Percentiles rank a stretch among this genome's conserved stretches.
These are phyloP conservation scores for Babesia divergens DNA, from an alignment of 169 alveolate genomes.

Conservation along the genomic window DNA sequence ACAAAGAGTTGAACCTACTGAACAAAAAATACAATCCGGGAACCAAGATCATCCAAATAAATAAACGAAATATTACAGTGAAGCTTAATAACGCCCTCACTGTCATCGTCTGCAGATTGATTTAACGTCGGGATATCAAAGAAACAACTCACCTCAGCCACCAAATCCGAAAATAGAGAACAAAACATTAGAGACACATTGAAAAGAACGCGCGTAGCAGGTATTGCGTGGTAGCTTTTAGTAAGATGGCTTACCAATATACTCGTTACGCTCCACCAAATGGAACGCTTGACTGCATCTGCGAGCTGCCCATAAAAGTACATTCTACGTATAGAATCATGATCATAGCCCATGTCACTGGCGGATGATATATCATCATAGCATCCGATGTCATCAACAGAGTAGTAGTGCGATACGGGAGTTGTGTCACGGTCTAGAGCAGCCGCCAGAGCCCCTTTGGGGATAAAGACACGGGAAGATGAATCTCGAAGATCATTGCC, in stretches of 20 bases:
- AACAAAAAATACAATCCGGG: constrained; percentile 30
- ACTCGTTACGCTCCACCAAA: constrained; percentile 75
- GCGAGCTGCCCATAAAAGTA: constrained; percentile 73
- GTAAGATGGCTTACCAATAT: constrained; percentile 26
- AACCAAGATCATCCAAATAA: constrained; percentile 32
- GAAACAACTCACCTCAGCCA: constrained; percentile 62
- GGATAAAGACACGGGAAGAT: neutral
- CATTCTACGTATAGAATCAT: constrained; percentile 18
- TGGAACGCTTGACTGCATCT: constrained; percentile 69
- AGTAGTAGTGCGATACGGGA: constrained; percentile 20
- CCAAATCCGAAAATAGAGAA: constrained; percentile 66
- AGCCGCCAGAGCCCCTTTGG: neutral
- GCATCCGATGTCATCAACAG: neutral
- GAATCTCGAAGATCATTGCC: neutral
- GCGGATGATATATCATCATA: neutral
- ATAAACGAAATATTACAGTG: constrained; percentile 18
- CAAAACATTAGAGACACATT: constrained; percentile 57
- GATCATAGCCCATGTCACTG: neutral
- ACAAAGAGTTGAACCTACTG: neutral
- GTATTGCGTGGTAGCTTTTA: constrained; percentile 23
- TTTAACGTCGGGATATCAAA: neutral
- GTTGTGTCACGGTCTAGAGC: neutral
- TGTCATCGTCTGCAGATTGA: constrained; percentile 15
- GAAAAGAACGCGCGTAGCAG: constrained; percentile 57
- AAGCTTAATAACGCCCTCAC: constrained; percentile 32